phyloP scores from a whole-genome alignment of 2,329 filamentous ascomycete genomes.

The Cercospora citrullina region DNA sequence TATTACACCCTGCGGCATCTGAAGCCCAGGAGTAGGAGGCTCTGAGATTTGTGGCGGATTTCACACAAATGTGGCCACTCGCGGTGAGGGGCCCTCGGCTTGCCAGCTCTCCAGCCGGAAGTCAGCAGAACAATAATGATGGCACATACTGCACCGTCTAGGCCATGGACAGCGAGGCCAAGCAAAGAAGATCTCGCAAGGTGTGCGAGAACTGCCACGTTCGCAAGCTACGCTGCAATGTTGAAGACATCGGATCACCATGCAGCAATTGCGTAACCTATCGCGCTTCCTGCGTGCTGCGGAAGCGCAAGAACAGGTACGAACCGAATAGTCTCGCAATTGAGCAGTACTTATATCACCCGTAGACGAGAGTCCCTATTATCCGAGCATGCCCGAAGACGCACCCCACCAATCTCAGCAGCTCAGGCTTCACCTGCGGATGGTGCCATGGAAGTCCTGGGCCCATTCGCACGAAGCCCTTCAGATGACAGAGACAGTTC shows the following conservation, averaged over 20 bases:
- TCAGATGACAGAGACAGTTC: slow-evolving; percentile 14
- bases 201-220: slow-evolving; percentile 25
- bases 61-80: neutral
- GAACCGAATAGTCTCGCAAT: neutral
- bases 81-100: neutral
- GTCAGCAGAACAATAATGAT: neutral
- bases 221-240: slow-evolving; percentile 24
- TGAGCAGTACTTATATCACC: neutral
- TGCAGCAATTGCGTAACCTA: slow-evolving; percentile 27
- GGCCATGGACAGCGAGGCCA: slow-evolving; percentile 14
- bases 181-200: slow-evolving; percentile 24
- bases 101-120: neutral
- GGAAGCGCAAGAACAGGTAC: slow-evolving; percentile 27
- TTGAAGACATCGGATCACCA: slow-evolving; percentile 23
- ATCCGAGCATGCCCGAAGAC: slow-evolving; percentile 19
- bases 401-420: slow-evolving; percentile 10
- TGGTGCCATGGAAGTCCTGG: slow-evolving; percentile 19
- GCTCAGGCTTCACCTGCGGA: slow-evolving; percentile 9
- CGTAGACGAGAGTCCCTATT: slow-evolving; percentile 19
- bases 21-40: neutral
- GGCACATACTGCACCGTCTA: neutral
- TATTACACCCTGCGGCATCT: neutral
- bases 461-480: slow-evolving; percentile 8
- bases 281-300: slow-evolving; percentile 22
- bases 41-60: neutral